Evolutionary conservation across 164 flowering plant genomes (phyloP), one percentile per base, ranked within the genome.

Genomic region (Sedum album): DNA sequence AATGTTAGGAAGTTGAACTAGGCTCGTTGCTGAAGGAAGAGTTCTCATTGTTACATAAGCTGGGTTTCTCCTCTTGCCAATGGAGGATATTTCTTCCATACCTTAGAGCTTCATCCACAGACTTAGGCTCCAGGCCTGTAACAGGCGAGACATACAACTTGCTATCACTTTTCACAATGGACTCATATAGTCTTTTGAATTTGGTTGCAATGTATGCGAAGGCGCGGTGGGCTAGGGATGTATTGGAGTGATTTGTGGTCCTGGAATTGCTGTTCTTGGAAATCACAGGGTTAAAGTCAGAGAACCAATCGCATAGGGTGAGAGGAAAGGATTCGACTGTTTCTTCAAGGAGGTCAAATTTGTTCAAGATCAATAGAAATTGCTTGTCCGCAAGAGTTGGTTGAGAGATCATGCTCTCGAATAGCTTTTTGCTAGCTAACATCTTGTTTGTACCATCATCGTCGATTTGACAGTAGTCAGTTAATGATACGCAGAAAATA

Each of bases 341-440:
- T 44, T 79, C 81, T 62, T 76, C 82, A 0, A 82, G 68, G 53
- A 78, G 71, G 53, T 82, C 85, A 13, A 75, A 76, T 61, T 76
- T 82, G 77, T 71, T 80, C 25, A 82, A 79, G 31, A 82, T 68
- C 31, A 82, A 69, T 17, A 80, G 80, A 74, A 78, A 72, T 60
- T 73, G 35, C 68, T 73, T 79, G 0, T 68, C 6, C 0, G 51
- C 41, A 6, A 75, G 69, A 53, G 65, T 31, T 6, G 80, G 79
- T 55, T 78, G 81, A 1, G 80, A 73, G 39, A 76, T 74, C 5
- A 80, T 60, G 60, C 57, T 77, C 68, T 80, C 80, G 23, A 82
- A 80, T 46, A 78, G 76, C n/a, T 75, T 69, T 68, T 65, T 76
- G 76, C 77, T 74, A 17, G 66, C 76, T 65, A 78, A 15, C 83